phyloP scores from a whole-genome alignment of 345 rosid genomes.

The Dipteronia sinensis region DNA sequence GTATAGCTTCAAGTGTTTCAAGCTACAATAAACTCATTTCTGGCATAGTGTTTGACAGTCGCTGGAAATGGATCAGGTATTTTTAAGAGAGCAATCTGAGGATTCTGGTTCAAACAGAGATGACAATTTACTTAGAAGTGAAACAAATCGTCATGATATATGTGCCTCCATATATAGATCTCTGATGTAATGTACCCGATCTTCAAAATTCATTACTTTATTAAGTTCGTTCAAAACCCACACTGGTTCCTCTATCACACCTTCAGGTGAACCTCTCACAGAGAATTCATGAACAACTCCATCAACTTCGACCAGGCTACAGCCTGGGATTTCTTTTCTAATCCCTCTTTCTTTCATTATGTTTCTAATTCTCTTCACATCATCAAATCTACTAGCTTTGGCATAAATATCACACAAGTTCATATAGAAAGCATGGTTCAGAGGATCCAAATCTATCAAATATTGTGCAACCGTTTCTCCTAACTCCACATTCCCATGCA shows the following conservation, averaged over 20 bases:
- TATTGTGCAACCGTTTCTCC: slow-evolving; percentile 52
- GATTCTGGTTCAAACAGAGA: background rate
- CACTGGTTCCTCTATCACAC: slow-evolving; percentile 34
- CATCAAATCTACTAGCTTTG: slow-evolving; percentile 49
- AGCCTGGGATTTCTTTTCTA: slow-evolving; percentile 52
- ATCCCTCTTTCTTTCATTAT: slow-evolving; percentile 50
- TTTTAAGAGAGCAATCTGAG: background rate
- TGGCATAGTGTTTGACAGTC: background rate
- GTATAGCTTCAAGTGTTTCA: background rate
- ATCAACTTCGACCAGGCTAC: slow-evolving; percentile 61
- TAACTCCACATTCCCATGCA: slow-evolving; percentile 47
- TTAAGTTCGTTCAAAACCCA: slow-evolving; percentile 35
- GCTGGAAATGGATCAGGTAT: background rate
- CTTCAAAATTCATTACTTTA: slow-evolving; percentile 33
- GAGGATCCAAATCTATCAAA: slow-evolving; percentile 52
- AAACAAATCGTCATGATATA: slow-evolving; percentile 2
- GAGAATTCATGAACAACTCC: slow-evolving; percentile 57
- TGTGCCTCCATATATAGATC: slow-evolving; percentile 13
- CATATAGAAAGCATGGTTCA: slow-evolving; percentile 55
- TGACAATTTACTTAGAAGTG: background rate
- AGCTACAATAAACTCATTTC: background rate
- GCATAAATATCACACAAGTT: slow-evolving; percentile 59
- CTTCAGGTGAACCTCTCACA: slow-evolving; percentile 36
- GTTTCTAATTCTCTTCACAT: slow-evolving; percentile 41
- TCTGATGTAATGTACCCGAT: background rate